Evolutionary conservation across 352 stramenopile genomes (phyloP).

Genomic region (Globisporangium recalcitrans): DNA sequence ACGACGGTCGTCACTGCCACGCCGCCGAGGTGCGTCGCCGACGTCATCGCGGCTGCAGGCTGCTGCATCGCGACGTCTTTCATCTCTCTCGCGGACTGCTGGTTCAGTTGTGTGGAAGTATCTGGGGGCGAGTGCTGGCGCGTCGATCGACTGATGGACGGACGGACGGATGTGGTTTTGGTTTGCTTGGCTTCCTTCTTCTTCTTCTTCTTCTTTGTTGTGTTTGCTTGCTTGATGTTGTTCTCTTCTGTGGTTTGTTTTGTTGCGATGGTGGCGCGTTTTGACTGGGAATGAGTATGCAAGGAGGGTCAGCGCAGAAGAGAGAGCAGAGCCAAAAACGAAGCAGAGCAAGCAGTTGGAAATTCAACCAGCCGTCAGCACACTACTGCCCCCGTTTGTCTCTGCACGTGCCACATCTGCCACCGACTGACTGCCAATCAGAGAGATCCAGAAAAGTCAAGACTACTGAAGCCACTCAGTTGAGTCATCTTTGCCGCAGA

Average conservation of each 20-base stretch:
- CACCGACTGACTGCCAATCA: not conserved
- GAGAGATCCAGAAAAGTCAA: not conserved
- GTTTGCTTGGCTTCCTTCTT: too few relatives aligned
- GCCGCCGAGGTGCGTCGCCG: constrained; percentile 9
- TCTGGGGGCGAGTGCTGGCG: not conserved
- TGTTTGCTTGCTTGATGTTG: not conserved
- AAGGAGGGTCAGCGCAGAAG: not conserved
- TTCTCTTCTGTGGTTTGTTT: not conserved
- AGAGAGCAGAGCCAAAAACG: not conserved
- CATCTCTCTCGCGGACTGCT: constrained; percentile 9
- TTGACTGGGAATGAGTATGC: constrained; percentile 13
- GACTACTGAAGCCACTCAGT: constrained; percentile 1
- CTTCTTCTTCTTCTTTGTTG: not conserved
- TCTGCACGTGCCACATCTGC: not conserved
- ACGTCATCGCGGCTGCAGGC: constrained; percentile 8
- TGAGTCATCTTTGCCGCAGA: not conserved
- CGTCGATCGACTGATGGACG: constrained; percentile 1
- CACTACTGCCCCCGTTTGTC: constrained; percentile 2
- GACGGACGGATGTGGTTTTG: not conserved
- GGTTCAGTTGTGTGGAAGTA: not conserved
- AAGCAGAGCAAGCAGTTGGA: constrained; percentile 12
- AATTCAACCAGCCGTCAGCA: constrained; percentile 18
- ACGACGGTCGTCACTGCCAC: constrained; percentile 2
- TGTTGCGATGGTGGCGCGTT: not conserved
- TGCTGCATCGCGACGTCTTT: constrained; percentile 16